These are phyloP conservation scores for Histomonas meleagridis DNA, from an alignment of 208 protist species.

Conservation along the genomic window DNA sequence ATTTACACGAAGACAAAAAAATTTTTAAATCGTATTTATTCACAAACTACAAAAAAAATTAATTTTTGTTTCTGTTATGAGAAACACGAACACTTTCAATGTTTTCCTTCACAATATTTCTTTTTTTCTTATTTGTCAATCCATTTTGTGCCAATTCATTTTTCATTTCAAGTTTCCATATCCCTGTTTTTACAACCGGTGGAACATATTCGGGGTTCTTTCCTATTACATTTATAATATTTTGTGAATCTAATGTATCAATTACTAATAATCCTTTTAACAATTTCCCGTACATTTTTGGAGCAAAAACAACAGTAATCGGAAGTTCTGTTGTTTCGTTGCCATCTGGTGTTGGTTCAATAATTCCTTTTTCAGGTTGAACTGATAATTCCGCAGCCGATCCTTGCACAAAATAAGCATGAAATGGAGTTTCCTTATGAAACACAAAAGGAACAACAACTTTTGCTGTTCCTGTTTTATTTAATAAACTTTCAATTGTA, in stretches of 20 bases:
- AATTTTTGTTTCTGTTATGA: too few species aligned
- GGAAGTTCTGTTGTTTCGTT: not conserved
- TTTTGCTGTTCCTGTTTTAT: constrained; percentile 28
- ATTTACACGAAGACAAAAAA: too few species aligned
- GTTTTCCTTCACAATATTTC: not conserved
- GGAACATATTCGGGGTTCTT: constrained; percentile 13
- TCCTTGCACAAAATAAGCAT: not conserved
- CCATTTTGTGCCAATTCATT: too few species aligned
- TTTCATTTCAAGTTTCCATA: too few species aligned
- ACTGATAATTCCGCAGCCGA: not conserved
- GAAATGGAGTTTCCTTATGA: not conserved
- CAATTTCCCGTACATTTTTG: constrained; percentile 31
- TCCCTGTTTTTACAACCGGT: too few species aligned
- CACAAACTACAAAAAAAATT: too few species aligned
- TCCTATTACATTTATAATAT: not conserved
- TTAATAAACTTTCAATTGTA: not conserved
- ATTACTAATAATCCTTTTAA: not conserved
- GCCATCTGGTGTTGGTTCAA: not conserved
- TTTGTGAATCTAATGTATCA: not conserved
- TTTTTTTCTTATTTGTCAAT: not conserved
- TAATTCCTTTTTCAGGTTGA: not conserved
- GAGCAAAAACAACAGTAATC: not conserved
- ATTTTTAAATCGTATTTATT: too few species aligned
- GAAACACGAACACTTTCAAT: not conserved
- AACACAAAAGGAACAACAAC: not conserved